Percentiles rank a stretch among this genome's conserved stretches.
These are phyloP conservation scores for Atalantia buxifolia DNA, from an alignment of 345 rosid species.

Conservation along the genomic window DNA sequence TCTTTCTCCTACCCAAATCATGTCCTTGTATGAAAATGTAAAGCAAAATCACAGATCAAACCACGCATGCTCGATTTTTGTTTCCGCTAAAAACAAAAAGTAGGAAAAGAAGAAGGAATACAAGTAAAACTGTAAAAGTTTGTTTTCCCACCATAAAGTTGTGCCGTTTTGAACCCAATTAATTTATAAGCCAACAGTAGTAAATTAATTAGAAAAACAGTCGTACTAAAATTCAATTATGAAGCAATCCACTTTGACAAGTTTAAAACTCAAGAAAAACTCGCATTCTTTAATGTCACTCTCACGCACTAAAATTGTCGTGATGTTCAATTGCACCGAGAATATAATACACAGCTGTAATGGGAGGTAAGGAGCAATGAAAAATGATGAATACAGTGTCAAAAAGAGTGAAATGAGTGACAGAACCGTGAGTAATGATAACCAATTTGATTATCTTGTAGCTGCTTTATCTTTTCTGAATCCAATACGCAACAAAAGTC, in stretches of 20 bases:
- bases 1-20: too few relatives aligned
- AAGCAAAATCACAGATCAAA: not conserved
- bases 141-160: not conserved
- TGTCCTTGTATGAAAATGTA: not conserved
- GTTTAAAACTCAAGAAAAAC: constrained; percentile 5
- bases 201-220: not conserved
- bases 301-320: not conserved
- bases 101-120: not conserved
- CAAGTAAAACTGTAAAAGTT: too few relatives aligned
- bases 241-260: constrained; percentile 21
- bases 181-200: not conserved
- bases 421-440: constrained; percentile 26
- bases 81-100: not conserved
- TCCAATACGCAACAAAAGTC: constrained; percentile 25
- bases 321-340: not conserved
- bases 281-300: not conserved
- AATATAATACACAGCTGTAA: constrained; percentile 7
- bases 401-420: constrained; percentile 3
- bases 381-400: constrained; percentile 1
- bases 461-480: constrained; percentile 23
- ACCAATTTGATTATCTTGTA: constrained; percentile 23
- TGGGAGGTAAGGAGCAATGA: not conserved
- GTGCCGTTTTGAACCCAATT: not conserved
- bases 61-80: not conserved
- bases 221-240: not conserved